Evolutionary conservation across 805 yeast genomes (phyloP).

Genomic region (Suhomyces emberorum): DNA sequence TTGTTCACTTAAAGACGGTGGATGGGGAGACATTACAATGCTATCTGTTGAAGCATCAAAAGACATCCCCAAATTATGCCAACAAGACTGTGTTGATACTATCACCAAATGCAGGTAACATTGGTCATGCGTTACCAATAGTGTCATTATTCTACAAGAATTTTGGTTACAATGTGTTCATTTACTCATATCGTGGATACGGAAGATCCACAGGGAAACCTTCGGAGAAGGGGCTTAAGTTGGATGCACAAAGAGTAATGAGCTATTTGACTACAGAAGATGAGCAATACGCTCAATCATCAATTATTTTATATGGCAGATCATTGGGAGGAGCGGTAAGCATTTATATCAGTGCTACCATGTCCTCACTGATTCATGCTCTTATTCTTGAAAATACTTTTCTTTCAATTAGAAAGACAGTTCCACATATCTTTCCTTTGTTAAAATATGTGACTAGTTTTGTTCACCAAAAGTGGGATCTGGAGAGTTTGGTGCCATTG

Average conservation of each 20-base stretch:
- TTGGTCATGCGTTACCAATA: constrained; percentile 84
- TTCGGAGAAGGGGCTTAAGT: constrained; percentile 72
- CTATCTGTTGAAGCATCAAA: constrained; percentile 55
- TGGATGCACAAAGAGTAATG: constrained; percentile 75
- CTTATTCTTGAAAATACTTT: constrained; percentile 86
- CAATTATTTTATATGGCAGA: constrained; percentile 75
- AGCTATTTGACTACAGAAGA: constrained; percentile 51
- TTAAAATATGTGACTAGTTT: constrained; percentile 52
- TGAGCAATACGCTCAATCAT: constrained; percentile 47
- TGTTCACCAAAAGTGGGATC: constrained; percentile 82
- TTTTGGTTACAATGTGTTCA: constrained; percentile 72
- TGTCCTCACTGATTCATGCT: constrained; percentile 51
- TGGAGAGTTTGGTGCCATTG: constrained; percentile 54
- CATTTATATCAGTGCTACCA: constrained; percentile 68
- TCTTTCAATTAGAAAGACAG: constrained; percentile 65
- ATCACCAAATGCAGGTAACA: constrained; percentile 95
- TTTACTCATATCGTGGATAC: constrained; percentile 89
- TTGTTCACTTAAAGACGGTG: constrained; percentile 53
- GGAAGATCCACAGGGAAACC: constrained; percentile 79
- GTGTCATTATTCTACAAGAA: constrained; percentile 63
- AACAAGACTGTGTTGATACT: constrained; percentile 72
- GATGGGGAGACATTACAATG: constrained; percentile 72
- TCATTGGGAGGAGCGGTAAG: constrained; percentile 96
- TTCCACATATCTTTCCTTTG: constrained; percentile 70
- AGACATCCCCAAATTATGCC: constrained; percentile 32